A percentile compares a stretch with the other conserved stretches of the same genome.
Conservation (phyloP, 2,329 filamentous ascomycete species). For the Plectosphaerella sp. region DNA sequence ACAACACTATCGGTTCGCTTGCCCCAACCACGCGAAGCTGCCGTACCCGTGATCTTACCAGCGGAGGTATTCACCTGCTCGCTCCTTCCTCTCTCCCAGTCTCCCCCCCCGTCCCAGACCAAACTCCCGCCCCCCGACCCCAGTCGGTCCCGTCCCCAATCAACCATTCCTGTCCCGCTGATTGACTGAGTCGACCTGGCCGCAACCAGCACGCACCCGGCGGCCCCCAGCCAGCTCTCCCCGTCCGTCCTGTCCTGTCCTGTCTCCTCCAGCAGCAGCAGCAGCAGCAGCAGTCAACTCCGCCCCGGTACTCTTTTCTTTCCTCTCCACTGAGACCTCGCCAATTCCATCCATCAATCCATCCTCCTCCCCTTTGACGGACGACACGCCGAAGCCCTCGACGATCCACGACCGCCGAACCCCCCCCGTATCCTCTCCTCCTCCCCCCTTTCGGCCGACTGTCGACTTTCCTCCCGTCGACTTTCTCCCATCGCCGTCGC, state of each 20-base stretch:
- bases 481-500: constrained; percentile 6
- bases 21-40: constrained; percentile 4
- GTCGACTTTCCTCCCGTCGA: constrained; percentile 10
- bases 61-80: constrained; percentile 5
- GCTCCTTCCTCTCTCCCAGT: constrained; percentile 6
- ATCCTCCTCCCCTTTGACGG: not conserved
- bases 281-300: not conserved
- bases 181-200: not conserved
- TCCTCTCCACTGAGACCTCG: constrained; percentile 5
- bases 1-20: not conserved
- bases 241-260: not conserved
- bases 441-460: constrained; percentile 10
- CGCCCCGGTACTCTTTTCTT: constrained; percentile 1
- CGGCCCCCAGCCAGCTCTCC: not conserved
- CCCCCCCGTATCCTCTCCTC: constrained; percentile 3
- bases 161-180: no score
- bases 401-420: no score
- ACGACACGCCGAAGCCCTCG: not conserved
- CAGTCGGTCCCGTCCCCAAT: no score
- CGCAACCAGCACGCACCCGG: not conserved
- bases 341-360: not conserved
- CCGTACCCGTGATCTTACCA: no score
- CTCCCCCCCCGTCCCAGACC: no score
- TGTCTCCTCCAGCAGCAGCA: not conserved
- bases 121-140: no score